A percentile compares a stretch with the other conserved stretches of the same genome.
phyloP scores from a whole-genome alignment of 371 early-diverging fungal species.

The Parasitella parasitica region DNA sequence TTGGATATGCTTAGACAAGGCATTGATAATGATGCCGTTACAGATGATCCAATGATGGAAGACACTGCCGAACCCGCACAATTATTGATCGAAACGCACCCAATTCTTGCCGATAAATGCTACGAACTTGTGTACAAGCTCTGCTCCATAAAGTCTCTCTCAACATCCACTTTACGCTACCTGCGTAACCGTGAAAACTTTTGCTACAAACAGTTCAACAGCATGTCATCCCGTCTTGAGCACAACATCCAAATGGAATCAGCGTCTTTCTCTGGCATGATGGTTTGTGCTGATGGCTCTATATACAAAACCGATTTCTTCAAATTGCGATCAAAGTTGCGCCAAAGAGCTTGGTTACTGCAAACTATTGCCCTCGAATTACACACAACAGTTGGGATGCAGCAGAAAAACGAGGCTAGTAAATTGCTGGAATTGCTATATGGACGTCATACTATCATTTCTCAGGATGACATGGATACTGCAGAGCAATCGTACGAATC shows the following conservation, averaged over 20 bases:
- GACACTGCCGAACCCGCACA: slow-evolving; percentile 13
- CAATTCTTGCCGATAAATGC: slow-evolving; percentile 84
- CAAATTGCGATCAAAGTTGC: slow-evolving; percentile 65
- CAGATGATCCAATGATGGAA: slow-evolving; percentile 19
- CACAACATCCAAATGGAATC: slow-evolving; percentile 25
- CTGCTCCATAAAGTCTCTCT: slow-evolving; percentile 69
- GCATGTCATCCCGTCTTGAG: slow-evolving; percentile 50
- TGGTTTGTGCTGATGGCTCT: slow-evolving; percentile 29
- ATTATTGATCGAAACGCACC: slow-evolving; percentile 68
- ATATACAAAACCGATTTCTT: slow-evolving; percentile 44
- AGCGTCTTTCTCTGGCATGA: slow-evolving; percentile 13
- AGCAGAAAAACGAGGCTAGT: slow-evolving; percentile 47
- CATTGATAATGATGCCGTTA: slow-evolving; percentile 11
- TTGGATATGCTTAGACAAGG: slow-evolving; percentile 66
- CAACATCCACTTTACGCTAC: slow-evolving; percentile 74
- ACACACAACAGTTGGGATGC: slow-evolving; percentile 54
- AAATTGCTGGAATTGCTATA: slow-evolving; percentile 67
- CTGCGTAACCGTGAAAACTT: slow-evolving; percentile 80
- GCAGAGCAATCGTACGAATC: slow-evolving; percentile 40
- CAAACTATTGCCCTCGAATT: slow-evolving; percentile 84
- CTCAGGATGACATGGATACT: slow-evolving; percentile 22
- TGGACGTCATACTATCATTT: slow-evolving; percentile 17
- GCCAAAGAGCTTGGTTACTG: slow-evolving; percentile 90
- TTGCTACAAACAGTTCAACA: slow-evolving; percentile 61
- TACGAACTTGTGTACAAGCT: slow-evolving; percentile 82